phyloP scores from a whole-genome alignment of 768 basidiomycete genomes.

The Serendipita indica region DNA sequence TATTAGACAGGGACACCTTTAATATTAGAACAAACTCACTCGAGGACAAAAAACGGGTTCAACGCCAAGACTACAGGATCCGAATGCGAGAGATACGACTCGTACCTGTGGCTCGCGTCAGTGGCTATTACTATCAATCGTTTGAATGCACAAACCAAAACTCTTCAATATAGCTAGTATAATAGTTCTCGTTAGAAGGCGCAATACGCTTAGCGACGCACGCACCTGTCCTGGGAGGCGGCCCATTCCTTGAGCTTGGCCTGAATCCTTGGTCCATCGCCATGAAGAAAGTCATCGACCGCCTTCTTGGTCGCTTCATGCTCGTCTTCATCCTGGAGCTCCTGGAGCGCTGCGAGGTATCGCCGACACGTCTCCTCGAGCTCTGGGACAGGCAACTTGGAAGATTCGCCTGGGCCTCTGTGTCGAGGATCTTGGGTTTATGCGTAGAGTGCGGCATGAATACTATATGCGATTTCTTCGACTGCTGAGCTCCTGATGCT shows the following conservation, averaged over 20 bases:
- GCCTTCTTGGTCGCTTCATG: conserved; percentile 60
- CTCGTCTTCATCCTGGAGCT: conserved; percentile 68
- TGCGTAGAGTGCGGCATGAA: neutral
- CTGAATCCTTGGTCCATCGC: conserved; percentile 71
- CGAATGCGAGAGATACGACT: conserved; percentile 76
- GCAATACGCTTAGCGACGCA: conserved; percentile 7
- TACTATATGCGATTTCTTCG: neutral
- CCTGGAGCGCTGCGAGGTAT: conserved; percentile 69
- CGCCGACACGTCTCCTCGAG: conserved; percentile 73
- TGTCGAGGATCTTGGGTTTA: neutral
- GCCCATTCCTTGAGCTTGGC: conserved; percentile 66
- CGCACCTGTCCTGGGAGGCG: conserved; percentile 51
- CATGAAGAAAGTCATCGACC: conserved; percentile 62
- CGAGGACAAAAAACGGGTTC: conserved; percentile 95
- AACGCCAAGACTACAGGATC: conserved; percentile 89
- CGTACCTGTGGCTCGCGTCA: conserved; percentile 39
- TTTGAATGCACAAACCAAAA: conserved; percentile 54
- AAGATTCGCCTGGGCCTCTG: conserved; percentile 39
- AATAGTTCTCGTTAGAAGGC: conserved; percentile 1
- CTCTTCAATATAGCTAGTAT: conserved; percentile 78
- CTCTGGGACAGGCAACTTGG: conserved; percentile 81
- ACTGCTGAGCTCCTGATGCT: too few relatives aligned
- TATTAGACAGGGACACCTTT: neutral
- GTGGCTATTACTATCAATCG: too few relatives aligned
- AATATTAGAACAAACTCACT: conserved; percentile 37